Evolutionary conservation across 2,329 filamentous ascomycete genomes (phyloP).

Genomic region (Aspergillus nomiae): DNA sequence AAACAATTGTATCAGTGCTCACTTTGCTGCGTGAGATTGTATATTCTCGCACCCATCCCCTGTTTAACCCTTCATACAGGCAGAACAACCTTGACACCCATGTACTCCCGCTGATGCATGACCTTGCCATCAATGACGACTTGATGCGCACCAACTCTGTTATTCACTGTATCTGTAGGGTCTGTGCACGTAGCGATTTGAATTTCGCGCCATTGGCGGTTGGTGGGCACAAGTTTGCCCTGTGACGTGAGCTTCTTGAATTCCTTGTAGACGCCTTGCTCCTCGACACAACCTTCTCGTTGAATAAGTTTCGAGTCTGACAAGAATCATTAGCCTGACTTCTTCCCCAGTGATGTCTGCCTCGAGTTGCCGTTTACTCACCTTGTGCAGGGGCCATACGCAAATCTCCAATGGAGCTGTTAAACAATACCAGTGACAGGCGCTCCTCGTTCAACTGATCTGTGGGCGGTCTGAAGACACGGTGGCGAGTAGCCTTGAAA

Average conservation of each 20-base stretch:
- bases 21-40: not conserved
- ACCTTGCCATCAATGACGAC: slow-evolving; percentile 48
- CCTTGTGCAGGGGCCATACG: slow-evolving; percentile 45
- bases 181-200: slow-evolving; percentile 50
- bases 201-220: slow-evolving; percentile 53
- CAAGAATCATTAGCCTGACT: not conserved
- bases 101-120: slow-evolving; percentile 51
- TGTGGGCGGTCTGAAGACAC: slow-evolving; percentile 46
- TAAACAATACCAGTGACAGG: slow-evolving; percentile 46
- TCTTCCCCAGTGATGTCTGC: not conserved
- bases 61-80: slow-evolving; percentile 35
- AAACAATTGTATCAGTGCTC: not conserved
- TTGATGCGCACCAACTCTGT: slow-evolving; percentile 47
- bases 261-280: slow-evolving; percentile 50
- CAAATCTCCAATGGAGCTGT: slow-evolving; percentile 49
- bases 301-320: slow-evolving; percentile 42
- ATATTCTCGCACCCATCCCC: not conserved
- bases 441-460: slow-evolving; percentile 36
- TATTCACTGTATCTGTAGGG: slow-evolving; percentile 44
- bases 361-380: slow-evolving; percentile 7
- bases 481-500: slow-evolving; percentile 50
- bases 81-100: slow-evolving; percentile 50
- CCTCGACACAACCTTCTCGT: slow-evolving; percentile 46
- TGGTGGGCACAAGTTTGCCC: slow-evolving; percentile 48
- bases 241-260: slow-evolving; percentile 47